phyloP scores from a whole-genome alignment of 192 early-diverging fungal genomes.

The Polychytrium aggregatum region DNA sequence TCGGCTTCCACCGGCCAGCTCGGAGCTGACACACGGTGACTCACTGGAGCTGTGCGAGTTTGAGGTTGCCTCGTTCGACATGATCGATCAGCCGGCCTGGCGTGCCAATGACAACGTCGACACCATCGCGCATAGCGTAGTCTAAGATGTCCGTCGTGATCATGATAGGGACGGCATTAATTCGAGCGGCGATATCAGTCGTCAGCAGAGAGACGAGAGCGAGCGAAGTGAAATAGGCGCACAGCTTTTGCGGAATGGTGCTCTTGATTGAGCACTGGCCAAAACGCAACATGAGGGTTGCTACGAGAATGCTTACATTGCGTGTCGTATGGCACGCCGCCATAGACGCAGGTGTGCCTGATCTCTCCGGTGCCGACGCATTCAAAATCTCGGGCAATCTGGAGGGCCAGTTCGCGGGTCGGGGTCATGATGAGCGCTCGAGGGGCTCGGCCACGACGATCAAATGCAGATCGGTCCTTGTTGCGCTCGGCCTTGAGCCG shows the following conservation, averaged over 20 bases:
- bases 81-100: slow-evolving; percentile 84
- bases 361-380: slow-evolving; percentile 51
- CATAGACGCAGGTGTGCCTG: slow-evolving; percentile 63
- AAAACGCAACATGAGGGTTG: too few relatives aligned
- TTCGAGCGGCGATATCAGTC: not conserved
- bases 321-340: slow-evolving; percentile 70
- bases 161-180: not conserved
- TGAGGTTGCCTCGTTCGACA: slow-evolving; percentile 69
- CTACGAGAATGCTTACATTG: slow-evolving; percentile 25
- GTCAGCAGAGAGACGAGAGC: not conserved
- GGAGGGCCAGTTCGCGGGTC: slow-evolving; percentile 76
- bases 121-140: slow-evolving; percentile 34
- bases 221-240: too few relatives aligned
- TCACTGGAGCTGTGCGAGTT: slow-evolving; percentile 48
- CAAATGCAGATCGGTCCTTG: slow-evolving; percentile 13
- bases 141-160: too few relatives aligned
- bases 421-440: slow-evolving; percentile 73
- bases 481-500: slow-evolving; percentile 21
- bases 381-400: slow-evolving; percentile 38
- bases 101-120: slow-evolving; percentile 89
- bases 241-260: too few relatives aligned
- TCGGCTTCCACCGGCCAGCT: not conserved
- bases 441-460: slow-evolving; percentile 30
- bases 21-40: slow-evolving; percentile 2
- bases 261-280: too few relatives aligned